Evolutionary conservation across 2,329 filamentous ascomycete species (phyloP), one percentile per base, ranked within the genome.

Genomic region (Gyromitra esculenta): DNA sequence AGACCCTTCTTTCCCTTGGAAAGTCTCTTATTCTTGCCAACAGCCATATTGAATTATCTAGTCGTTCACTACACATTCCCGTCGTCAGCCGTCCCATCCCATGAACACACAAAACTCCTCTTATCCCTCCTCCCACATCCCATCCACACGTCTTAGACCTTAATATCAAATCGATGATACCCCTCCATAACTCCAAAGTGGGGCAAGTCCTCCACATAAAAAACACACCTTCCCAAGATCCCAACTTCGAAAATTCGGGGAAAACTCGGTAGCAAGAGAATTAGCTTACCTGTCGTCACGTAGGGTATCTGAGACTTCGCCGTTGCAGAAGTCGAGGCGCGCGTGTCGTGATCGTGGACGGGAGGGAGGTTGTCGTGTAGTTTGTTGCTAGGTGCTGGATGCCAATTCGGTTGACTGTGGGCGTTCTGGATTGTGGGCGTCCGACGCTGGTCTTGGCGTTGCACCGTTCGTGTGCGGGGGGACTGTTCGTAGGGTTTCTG

Each of bases 1-100:
- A 98, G 90, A 87, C 96, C 95, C 62, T 99, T 99, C 93, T 98
- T 99, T 89, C 96, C 96, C 91, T 99, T 99, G 82, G 96, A 98
- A 89, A 99, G 91, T 90, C 96, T 94, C 94, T 99, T 99, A 91
- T 99, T 99, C 77, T 81, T 81, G 71, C 80, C 80, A 77, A 80
- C 79, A 73, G 79, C 79, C 79, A 80, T 80, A 35, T 50, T 79
- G 37, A 63, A 50, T 77, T 70, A 75, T 75, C 62, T 74, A 74
- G 59, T 59, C 75, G 64, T 70, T 75, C 57, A 68, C 71, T 70
- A 9, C 45, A 25, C 21, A 75, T 41, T 41, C 45, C 13, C n/a
- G 21, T 39, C 50, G 59, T 77, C 43, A 77, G 75, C 64, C 48
- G 18, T 54, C 41, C 57, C 56, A 59, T 57, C 18, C 25, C 59